phyloP scores from a whole-genome alignment of 2,329 filamentous ascomycete genomes.

The Magnaporthiopsis poae region DNA sequence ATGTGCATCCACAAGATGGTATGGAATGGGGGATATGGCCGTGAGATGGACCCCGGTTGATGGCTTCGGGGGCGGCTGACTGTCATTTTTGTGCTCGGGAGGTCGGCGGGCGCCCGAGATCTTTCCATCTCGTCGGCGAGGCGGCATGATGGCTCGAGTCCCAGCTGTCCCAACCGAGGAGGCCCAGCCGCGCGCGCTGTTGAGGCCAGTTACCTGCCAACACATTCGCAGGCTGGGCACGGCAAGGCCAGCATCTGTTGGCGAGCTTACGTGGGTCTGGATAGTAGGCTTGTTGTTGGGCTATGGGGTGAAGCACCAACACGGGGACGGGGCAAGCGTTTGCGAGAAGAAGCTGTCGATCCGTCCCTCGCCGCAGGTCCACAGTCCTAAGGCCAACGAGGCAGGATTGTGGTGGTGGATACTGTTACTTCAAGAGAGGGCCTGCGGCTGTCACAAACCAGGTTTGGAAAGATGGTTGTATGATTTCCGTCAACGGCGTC shows the following conservation, averaged over 20 bases:
- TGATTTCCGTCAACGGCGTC: background rate
- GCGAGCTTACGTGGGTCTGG: no score
- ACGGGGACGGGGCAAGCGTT: background rate
- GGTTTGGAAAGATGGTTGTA: no score
- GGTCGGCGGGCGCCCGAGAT: background rate
- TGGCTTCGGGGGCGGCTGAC: background rate
- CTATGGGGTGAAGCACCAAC: background rate
- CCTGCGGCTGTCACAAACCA: background rate
- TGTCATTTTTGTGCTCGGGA: background rate
- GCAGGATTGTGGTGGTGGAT: background rate
- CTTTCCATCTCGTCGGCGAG: background rate
- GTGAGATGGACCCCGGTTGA: background rate
- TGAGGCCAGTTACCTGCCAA: no score
- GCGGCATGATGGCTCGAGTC: no score
- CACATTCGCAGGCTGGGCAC: no score
- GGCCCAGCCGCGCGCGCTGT: no score
- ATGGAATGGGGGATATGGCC: background rate
- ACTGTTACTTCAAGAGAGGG: background rate
- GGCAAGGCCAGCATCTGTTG: background rate
- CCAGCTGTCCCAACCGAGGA: no score
- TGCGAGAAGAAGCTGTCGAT: background rate
- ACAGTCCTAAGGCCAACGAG: background rate
- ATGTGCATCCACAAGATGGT: background rate
- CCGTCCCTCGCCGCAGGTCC: no score
- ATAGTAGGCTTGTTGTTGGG: background rate